A percentile compares a stretch with the other conserved stretches of the same genome.
These are phyloP conservation scores for Dacryopinax spathularia DNA, from an alignment of 768 basidiomycete species.

Conservation along the genomic window DNA sequence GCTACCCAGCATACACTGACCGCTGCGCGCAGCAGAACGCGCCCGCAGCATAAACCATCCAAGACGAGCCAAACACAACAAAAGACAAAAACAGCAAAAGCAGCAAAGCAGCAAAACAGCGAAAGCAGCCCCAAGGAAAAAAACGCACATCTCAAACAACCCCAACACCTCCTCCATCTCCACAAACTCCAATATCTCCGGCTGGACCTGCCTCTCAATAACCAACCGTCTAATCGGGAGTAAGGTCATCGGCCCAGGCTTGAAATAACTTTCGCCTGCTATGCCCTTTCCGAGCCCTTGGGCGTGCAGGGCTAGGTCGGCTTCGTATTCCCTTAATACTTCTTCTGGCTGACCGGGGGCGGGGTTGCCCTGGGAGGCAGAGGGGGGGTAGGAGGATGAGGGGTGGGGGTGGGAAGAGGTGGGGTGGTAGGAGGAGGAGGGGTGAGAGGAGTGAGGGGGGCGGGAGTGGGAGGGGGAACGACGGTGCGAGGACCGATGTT, in stretches of 20 bases:
- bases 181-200: constrained; percentile 85
- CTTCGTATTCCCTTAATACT: not conserved
- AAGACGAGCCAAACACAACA: no score
- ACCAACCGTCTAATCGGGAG: constrained; percentile 66
- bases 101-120: no score
- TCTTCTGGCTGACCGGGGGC: no score
- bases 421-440: not conserved
- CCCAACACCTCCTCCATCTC: constrained; percentile 79
- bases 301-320: not conserved
- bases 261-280: constrained; percentile 80
- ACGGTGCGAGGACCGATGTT: constrained; percentile 13
- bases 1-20: no score
- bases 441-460: constrained; percentile 4
- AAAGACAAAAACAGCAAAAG: no score
- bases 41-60: no score
- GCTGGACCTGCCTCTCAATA: constrained; percentile 81
- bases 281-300: constrained; percentile 30
- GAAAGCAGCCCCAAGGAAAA: constrained; percentile 19
- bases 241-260: constrained; percentile 83
- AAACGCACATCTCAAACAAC: constrained; percentile 67
- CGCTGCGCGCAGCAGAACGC: no score
- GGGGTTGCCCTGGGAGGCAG: constrained; percentile 4
- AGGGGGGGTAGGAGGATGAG: constrained; percentile 1
- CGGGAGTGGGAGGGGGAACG: not conserved
- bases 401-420: not conserved